phyloP scores from a whole-genome alignment of 768 basidiomycete genomes.

The Boletus reticulatus region DNA sequence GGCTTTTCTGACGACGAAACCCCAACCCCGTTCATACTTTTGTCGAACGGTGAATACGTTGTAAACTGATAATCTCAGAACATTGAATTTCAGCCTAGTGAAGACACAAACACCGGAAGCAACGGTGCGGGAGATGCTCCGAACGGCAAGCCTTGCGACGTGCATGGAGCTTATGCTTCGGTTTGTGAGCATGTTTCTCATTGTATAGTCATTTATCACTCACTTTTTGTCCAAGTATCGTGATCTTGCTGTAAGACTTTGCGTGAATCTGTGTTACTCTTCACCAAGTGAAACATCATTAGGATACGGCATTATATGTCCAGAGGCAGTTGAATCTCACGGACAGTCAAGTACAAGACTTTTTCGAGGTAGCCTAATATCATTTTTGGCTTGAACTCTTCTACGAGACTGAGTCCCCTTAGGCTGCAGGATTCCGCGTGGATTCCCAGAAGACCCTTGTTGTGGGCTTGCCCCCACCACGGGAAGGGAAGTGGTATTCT shows the following conservation, averaged over 20 bases:
- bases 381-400: not conserved
- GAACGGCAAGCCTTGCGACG: conserved; percentile 35
- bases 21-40: conserved; percentile 49
- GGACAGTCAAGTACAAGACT: conserved; percentile 43
- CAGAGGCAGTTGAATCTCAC: conserved; percentile 41
- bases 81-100: conserved; percentile 28
- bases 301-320: conserved; percentile 46
- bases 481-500: conserved; percentile 34
- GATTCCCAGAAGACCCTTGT: conserved; percentile 40
- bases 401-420: not conserved
- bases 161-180: conserved; percentile 36
- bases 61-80: not conserved
- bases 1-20: conserved; percentile 46
- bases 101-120: conserved; percentile 43
- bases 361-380: conserved; percentile 37
- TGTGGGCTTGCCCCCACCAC: conserved; percentile 43
- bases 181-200: conserved; percentile 25
- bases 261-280: not conserved
- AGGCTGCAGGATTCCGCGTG: conserved; percentile 43
- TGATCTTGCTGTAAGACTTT: conserved; percentile 36
- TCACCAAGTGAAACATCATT: not conserved
- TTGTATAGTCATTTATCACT: not conserved
- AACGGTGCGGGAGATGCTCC: conserved; percentile 35
- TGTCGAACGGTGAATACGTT: conserved; percentile 41
- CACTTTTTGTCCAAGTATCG: conserved; percentile 33